Conservation (phyloP, 2,329 filamentous ascomycete species). For the Xylariaceae sp. region DNA sequence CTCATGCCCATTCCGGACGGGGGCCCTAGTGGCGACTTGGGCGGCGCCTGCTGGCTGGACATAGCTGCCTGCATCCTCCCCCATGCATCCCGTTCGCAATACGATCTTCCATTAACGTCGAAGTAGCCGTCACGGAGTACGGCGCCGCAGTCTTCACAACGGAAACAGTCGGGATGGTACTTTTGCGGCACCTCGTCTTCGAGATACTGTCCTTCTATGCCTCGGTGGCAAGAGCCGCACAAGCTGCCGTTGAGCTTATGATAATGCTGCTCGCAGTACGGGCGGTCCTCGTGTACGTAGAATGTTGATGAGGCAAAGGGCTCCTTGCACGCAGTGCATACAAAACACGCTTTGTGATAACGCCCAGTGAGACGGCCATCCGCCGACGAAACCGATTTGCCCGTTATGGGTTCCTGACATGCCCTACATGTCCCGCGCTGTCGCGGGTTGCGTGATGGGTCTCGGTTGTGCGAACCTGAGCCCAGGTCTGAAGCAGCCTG, state of each 20-base stretch:
- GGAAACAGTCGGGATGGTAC: conserved; percentile 83
- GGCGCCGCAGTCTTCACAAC: conserved; percentile 70
- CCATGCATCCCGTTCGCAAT: conserved; percentile 83
- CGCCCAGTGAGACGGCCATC: conserved; percentile 87
- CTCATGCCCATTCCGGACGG: conserved; percentile 14
- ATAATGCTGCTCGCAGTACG: conserved; percentile 89
- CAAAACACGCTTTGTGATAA: conserved; percentile 93
- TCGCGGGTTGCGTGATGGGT: conserved; percentile 34
- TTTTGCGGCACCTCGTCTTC: conserved; percentile 74
- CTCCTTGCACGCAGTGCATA: conserved; percentile 74
- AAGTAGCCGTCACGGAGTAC: conserved; percentile 82
- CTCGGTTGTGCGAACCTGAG: conserved; percentile 35
- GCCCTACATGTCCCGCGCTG: conserved; percentile 76
- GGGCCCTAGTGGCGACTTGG: conserved; percentile 9
- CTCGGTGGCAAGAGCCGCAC: conserved; percentile 70
- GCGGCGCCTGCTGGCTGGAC: conserved; percentile 26
- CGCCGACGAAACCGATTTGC: conserved; percentile 89
- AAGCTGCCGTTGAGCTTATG: conserved; percentile 85
- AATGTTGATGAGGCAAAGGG: conserved; percentile 86
- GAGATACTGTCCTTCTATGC: conserved; percentile 91
- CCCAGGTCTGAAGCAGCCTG: conserved; percentile 22
- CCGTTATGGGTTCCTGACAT: conserved; percentile 70
- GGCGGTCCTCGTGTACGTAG: conserved; percentile 81
- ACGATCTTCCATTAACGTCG: conserved; percentile 72
- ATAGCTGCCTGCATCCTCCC: conserved; percentile 43